Evolutionary conservation across 768 basidiomycete species (phyloP).

Genomic region (Tephrocybe sp.): DNA sequence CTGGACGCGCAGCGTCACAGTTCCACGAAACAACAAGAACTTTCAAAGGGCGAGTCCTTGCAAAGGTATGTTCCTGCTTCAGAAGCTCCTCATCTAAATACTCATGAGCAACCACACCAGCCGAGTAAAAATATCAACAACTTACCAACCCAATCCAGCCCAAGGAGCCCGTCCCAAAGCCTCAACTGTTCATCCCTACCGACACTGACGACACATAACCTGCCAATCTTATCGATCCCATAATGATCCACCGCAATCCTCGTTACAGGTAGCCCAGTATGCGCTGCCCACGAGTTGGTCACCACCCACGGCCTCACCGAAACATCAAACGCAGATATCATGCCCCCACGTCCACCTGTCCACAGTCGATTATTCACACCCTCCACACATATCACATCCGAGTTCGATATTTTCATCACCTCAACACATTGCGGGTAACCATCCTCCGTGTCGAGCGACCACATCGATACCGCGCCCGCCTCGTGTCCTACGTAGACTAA

Average conservation of each 20-base stretch:
- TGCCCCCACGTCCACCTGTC: conserved; percentile 84
- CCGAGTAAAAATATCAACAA: conserved; percentile 15
- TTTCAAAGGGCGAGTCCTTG: conserved; percentile 74
- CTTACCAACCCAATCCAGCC: conserved; percentile 85
- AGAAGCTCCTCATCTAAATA: conserved; percentile 69
- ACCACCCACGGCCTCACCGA: conserved; percentile 75
- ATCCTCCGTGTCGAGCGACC: conserved; percentile 57
- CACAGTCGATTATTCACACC: conserved; percentile 85
- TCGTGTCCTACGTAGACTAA: conserved; percentile 88
- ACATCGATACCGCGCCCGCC: conserved; percentile 86
- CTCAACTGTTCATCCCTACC: conserved; percentile 72
- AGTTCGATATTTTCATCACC: conserved; percentile 77
- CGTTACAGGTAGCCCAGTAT: conserved; percentile 63
- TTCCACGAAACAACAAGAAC: conserved; percentile 92
- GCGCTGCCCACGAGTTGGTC: conserved; percentile 88
- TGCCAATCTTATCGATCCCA: conserved; percentile 67
- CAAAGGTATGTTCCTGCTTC: conserved; percentile 75
- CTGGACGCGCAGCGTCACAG: conserved; percentile 84
- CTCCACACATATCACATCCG: conserved; percentile 80
- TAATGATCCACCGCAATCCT: conserved; percentile 69
- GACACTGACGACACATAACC: conserved; percentile 71
- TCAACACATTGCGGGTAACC: conserved; percentile 67
- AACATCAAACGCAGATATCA: conserved; percentile 81
- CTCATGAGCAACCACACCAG: neutral
- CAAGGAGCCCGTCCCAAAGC: conserved; percentile 90